Evolutionary conservation across 495 filamentous ascomycete species (phyloP).

Genomic region (Annulohypoxylon maeteangense): DNA sequence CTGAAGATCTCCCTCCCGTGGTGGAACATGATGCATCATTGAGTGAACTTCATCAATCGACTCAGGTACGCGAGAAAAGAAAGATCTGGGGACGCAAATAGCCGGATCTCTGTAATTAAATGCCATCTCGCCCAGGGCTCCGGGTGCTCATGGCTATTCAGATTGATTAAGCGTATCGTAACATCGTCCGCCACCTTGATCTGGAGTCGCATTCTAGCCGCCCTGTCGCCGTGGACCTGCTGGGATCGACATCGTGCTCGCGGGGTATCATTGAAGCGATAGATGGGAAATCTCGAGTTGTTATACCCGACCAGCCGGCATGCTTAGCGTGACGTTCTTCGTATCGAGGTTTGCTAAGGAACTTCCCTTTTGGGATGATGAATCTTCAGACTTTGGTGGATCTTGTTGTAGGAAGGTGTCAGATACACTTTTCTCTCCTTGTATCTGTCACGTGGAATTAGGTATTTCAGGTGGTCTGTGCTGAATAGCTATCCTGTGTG

Average conservation of each 20-base stretch:
- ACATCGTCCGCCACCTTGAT: slow-evolving; percentile 20
- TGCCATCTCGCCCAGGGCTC: slow-evolving; percentile 23
- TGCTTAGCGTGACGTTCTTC: neutral
- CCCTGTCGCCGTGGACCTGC: slow-evolving; percentile 7
- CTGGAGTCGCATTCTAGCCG: slow-evolving; percentile 27
- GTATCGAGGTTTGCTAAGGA: neutral
- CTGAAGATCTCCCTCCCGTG: neutral
- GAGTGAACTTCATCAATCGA: slow-evolving; percentile 2
- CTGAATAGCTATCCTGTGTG: too few species aligned
- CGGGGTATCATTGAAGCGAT: slow-evolving; percentile 32
- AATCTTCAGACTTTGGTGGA: neutral
- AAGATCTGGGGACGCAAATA: slow-evolving; percentile 9
- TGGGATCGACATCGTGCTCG: slow-evolving; percentile 29
- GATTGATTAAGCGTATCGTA: slow-evolving; percentile 12
- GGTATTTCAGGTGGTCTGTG: too few species aligned
- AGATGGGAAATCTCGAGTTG: slow-evolving; percentile 15
- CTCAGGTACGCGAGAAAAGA: neutral
- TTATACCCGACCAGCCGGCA: slow-evolving; percentile 1
- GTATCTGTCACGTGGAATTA: too few species aligned
- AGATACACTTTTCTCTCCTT: too few species aligned
- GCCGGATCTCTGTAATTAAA: slow-evolving; percentile 14
- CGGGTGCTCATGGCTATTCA: slow-evolving; percentile 29
- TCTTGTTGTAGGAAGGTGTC: neutral
- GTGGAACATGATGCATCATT: slow-evolving; percentile 30
- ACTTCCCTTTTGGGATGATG: neutral